phyloP scores from a whole-genome alignment of 2,329 filamentous ascomycete species.

The Tolypocladium endophyticum region DNA sequence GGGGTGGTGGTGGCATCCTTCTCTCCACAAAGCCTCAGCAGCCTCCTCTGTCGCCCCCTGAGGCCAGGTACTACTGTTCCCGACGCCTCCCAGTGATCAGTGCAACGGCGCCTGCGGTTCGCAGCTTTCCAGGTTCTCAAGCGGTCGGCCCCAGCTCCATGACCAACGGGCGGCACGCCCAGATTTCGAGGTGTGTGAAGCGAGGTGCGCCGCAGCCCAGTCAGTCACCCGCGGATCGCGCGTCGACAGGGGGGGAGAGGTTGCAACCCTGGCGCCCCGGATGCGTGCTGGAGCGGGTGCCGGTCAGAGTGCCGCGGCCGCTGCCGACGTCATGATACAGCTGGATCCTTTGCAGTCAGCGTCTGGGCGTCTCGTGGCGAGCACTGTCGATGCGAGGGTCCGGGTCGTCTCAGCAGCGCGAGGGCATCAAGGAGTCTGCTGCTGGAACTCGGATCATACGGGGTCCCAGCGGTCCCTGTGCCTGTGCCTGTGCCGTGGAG shows the following conservation, averaged over 20 bases:
- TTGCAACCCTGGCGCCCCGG: background rate
- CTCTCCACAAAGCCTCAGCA: conserved; percentile 5
- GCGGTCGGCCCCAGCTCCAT: background rate
- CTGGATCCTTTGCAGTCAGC: background rate
- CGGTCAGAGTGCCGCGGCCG: background rate
- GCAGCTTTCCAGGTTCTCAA: background rate
- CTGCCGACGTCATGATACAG: background rate
- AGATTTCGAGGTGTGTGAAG: background rate
- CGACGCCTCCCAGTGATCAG: background rate
- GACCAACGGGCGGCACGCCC: background rate
- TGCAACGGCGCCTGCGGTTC: background rate
- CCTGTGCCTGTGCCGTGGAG: background rate
- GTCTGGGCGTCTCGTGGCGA: background rate
- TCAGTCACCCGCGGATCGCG: background rate
- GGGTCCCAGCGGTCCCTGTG: background rate
- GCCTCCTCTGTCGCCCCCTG: background rate
- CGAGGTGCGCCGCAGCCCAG: background rate
- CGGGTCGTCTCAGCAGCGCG: background rate
- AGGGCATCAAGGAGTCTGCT: background rate
- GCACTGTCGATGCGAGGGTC: background rate
- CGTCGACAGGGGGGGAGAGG: background rate
- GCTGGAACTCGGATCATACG: background rate
- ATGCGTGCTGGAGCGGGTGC: background rate
- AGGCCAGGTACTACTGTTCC: too few relatives aligned
- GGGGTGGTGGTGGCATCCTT: conserved; percentile 13